These are phyloP conservation scores for Castanea mollissima DNA, from an alignment of 306 rosid species.

Conservation along the genomic window DNA sequence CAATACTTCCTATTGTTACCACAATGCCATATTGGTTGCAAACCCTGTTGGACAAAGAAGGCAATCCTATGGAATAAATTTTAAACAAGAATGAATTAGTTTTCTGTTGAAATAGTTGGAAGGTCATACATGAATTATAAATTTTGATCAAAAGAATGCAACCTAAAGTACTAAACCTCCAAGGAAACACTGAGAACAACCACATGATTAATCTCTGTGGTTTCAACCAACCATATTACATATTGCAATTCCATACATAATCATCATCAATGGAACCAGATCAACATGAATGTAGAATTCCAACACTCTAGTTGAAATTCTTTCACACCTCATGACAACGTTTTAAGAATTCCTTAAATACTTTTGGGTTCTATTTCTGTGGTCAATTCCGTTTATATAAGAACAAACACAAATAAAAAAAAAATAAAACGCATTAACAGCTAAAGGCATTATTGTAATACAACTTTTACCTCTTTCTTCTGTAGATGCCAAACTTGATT, in stretches of 20 bases:
- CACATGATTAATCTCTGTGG: neutral
- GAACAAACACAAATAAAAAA: neutral
- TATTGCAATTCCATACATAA: neutral
- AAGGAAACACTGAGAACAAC: neutral
- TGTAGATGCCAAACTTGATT: conserved; percentile 76
- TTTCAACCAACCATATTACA: neutral
- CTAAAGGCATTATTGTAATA: conserved; percentile 3
- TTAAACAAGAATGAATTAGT: conserved; percentile 44
- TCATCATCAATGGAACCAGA: neutral
- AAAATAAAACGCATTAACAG: neutral
- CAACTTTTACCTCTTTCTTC: conserved; percentile 76
- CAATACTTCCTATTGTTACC: too few species aligned
- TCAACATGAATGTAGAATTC: neutral
- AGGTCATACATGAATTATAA: neutral
- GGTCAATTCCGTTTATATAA: neutral
- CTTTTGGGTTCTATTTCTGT: neutral
- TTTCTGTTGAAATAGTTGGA: conserved; percentile 14
- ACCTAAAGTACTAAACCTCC: neutral
- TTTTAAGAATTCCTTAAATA: neutral
- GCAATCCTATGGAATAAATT: too few species aligned
- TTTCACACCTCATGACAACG: neutral
- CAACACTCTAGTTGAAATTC: neutral
- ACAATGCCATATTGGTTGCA: too few species aligned
- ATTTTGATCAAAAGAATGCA: neutral
- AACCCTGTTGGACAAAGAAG: too few species aligned